Evolutionary conservation across 192 early-diverging fungal genomes (phyloP), one percentile per base, ranked within the genome.

Genomic region (Rhizoclosmatium sp.): DNA sequence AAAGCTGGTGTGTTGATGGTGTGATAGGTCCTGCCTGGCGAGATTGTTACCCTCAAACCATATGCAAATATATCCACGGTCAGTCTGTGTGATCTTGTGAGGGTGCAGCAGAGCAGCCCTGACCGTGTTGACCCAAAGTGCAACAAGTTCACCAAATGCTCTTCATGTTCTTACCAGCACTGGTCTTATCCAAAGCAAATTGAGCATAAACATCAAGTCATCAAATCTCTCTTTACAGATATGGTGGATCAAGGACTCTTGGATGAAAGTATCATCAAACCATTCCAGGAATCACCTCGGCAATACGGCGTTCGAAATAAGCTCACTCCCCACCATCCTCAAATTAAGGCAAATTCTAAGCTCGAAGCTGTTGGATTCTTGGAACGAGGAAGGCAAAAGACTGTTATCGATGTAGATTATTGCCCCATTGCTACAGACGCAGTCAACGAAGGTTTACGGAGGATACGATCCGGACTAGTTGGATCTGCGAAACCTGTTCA

Each of bases 161-260:
- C 86, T 3, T 89, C 89, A 12, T 93, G 92, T 75, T 87, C 88
- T 46, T 81, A 90, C 16, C 92, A 93, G 78, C 91, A 93, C 65
- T 65, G 89, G 44, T 75, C 70, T 2, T 92, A 93, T 66, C 65
- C 78, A 10, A 83, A 90, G 54, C 92, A 93, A 80, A 84, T 92
- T 62, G 69, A 76, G 21, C 85, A 88, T 62, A 93, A 93, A 85
- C 82, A 83, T 41, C 64, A 83, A 47, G 81, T 87, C 21, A 90
- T 93, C 59, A 78, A 86, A 70, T 84, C 84, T 39, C 85, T 85
- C 0, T 89, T 90, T 47, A 80, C 80, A 66, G 80, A 84, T 69
- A 42, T 65, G 31, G 21, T 51, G 7, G 49, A 42, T 77, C 78
- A 3, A 12, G 16, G 7, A 40, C 40, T 39, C 16, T 3, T 23